A percentile compares a stretch with the other conserved stretches of the same genome.
phyloP scores from a whole-genome alignment of 1,284 basidiomycete species.

The Puccinia coronata region DNA sequence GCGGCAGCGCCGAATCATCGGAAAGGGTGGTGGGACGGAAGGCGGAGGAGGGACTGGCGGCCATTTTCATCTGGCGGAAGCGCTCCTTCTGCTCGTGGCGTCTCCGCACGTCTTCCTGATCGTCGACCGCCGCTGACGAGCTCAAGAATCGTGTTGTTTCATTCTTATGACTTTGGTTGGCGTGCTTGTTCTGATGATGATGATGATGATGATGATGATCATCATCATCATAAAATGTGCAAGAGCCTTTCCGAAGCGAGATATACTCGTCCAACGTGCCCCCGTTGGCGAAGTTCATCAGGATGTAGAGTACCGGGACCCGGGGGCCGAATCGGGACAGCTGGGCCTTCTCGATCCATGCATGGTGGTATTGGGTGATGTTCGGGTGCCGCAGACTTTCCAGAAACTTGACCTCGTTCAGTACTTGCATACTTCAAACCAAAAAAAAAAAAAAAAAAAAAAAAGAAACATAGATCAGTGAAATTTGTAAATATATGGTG shows the following conservation, averaged over 20 bases:
- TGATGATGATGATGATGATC: too few relatives aligned
- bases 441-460: slow-evolving; percentile 45
- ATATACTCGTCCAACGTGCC: slow-evolving; percentile 57
- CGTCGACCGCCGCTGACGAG: too few relatives aligned
- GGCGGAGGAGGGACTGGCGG: neutral
- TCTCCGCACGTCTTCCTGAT: neutral
- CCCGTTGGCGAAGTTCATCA: slow-evolving; percentile 58
- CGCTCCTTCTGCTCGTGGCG: slow-evolving; percentile 21
- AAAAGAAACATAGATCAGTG: neutral
- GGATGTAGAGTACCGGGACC: slow-evolving; percentile 56
- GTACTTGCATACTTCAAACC: slow-evolving; percentile 49
- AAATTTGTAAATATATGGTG: too few relatives aligned
- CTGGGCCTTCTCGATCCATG: slow-evolving; percentile 74
- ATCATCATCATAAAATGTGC: too few relatives aligned
- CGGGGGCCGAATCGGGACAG: slow-evolving; percentile 53
- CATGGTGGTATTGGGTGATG: slow-evolving; percentile 90
- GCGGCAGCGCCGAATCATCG: too few relatives aligned
- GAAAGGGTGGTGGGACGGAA: neutral
- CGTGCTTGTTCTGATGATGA: too few relatives aligned
- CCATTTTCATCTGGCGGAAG: slow-evolving; percentile 20
- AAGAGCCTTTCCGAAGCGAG: slow-evolving; percentile 23
- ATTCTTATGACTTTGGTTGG: too few relatives aligned
- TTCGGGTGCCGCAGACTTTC: slow-evolving; percentile 86
- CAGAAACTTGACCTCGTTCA: slow-evolving; percentile 70
- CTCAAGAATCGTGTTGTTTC: too few relatives aligned